Base-by-base conservation (phyloP, 2,329 filamentous ascomycete species). In the Sclerotinia trifoliorum region DNA sequence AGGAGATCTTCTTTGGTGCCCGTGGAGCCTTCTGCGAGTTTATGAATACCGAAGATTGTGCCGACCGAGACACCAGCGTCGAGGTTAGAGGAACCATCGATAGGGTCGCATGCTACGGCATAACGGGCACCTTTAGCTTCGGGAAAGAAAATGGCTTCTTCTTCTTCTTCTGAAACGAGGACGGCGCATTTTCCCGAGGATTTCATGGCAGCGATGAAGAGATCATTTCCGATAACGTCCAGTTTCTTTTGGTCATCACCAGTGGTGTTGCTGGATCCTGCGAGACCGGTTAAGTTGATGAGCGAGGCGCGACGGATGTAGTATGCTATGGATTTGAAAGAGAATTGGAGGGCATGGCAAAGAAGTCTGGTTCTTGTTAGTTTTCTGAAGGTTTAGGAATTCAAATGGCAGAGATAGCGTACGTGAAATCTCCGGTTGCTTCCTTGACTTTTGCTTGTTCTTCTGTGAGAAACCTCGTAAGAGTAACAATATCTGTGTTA, bases 201-300 rank as follows among this genome's bases (percentile, higher is more conserved):
- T 74, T 88, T 88, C 95, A 99, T 98, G 72, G 94, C 92, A 70
- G 92, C 90, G 78, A 99, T 92, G 83, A 99, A 99, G 76, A 99
- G 86, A 79, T 99, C 95, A 80, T 99, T 98, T 79, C 94, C 94
- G 78, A 99, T 98, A 70, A 99, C 94, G 79, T 99, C 95, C 71
- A 99, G 92, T 84, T 99, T 99, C 88, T 99, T 99, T 81, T 99
- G 95, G 79, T 98, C 95, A 80, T 99, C 95, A 73, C 95, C 95
- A 3, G 95, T 98, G 66, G 86, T 92, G 82, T 99, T 99, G 73
- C 93, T 92, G 70, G 94, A 95, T 69, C 95, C 95, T 71, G 95
- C 95, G 61, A 99, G 88, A 70, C 95, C 95, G 65, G 93, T 96
- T 71, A 99, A 88, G 84, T 97, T 97, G 83, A 98, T 94, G 73